These are phyloP conservation scores for Teratosphaeria gauchensis DNA, from an alignment of 2,329 filamentous ascomycete genomes.

Conservation along the genomic window DNA sequence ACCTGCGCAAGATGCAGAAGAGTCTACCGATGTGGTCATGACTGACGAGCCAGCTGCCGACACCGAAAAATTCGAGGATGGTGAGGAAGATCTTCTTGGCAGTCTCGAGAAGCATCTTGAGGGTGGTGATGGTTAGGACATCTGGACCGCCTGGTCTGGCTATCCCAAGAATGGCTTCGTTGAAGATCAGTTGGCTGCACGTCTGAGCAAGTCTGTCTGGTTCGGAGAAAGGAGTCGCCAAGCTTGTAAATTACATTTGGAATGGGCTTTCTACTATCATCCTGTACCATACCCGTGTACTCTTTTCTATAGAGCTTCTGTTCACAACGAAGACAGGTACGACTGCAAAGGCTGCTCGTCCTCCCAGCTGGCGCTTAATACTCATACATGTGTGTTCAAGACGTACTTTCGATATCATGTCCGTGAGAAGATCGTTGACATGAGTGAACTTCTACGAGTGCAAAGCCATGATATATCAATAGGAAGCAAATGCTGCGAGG, in stretches of 20 bases:
- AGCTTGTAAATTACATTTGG: neutral
- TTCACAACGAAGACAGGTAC: neutral
- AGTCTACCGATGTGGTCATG: slow-evolving; percentile 2
- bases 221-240: neutral
- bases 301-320: neutral
- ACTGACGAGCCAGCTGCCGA: slow-evolving; percentile 3
- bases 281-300: neutral
- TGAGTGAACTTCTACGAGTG: no score
- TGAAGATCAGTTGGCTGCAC: neutral
- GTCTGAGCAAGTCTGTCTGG: neutral
- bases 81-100: slow-evolving; percentile 20
- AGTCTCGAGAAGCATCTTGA: slow-evolving; percentile 20
- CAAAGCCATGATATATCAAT: no score
- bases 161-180: neutral
- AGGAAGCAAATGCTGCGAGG: no score
- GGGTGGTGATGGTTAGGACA: neutral
- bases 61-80: slow-evolving; percentile 14
- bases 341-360: neutral
- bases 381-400: neutral
- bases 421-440: no score
- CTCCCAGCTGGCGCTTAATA: neutral
- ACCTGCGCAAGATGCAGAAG: slow-evolving; percentile 1
- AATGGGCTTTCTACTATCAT: neutral
- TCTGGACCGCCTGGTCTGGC: neutral
- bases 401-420: no score